Evolutionary conservation across 768 basidiomycete genomes (phyloP).

Genomic region (Agrocybe praecox): DNA sequence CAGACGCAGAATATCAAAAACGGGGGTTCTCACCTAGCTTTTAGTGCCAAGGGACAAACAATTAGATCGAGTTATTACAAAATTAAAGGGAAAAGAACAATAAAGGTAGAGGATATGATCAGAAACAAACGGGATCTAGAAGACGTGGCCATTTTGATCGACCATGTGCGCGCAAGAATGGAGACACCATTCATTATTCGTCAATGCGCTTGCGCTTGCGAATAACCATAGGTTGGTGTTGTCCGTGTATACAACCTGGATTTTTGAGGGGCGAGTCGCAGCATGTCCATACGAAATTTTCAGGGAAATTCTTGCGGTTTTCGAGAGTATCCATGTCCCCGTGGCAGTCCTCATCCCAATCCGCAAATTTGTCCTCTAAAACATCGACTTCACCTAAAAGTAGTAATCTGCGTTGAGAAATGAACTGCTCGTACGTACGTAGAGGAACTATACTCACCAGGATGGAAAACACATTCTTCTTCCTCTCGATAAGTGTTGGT

Average conservation of each 20-base stretch:
- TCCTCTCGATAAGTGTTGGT: constrained; percentile 34
- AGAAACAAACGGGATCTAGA: constrained; percentile 4
- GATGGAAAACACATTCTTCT: constrained; percentile 52
- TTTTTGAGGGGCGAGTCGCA: constrained; percentile 41
- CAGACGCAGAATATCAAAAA: neutral
- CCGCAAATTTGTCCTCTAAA: constrained; percentile 39
- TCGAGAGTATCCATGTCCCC: constrained; percentile 46
- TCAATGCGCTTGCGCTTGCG: constrained; percentile 36
- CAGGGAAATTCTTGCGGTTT: constrained; percentile 43
- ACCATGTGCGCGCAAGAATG: neutral
- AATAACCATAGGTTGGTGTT: constrained; percentile 32
- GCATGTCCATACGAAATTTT: constrained; percentile 54
- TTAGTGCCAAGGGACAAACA: neutral
- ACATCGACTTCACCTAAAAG: constrained; percentile 42
- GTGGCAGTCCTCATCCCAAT: constrained; percentile 51
- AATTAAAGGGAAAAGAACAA: constrained; percentile 12
- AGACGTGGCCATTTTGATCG: neutral
- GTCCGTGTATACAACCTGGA: constrained; percentile 41
- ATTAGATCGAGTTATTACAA: neutral
- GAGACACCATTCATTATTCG: constrained; percentile 9
- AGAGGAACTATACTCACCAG: constrained; percentile 34
- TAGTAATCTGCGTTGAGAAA: neutral
- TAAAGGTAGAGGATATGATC: constrained; percentile 11
- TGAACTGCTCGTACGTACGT: neutral
- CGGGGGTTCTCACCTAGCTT: constrained; percentile 1